phyloP scores from a whole-genome alignment of 768 basidiomycete species.

The Boletus rubropictus region DNA sequence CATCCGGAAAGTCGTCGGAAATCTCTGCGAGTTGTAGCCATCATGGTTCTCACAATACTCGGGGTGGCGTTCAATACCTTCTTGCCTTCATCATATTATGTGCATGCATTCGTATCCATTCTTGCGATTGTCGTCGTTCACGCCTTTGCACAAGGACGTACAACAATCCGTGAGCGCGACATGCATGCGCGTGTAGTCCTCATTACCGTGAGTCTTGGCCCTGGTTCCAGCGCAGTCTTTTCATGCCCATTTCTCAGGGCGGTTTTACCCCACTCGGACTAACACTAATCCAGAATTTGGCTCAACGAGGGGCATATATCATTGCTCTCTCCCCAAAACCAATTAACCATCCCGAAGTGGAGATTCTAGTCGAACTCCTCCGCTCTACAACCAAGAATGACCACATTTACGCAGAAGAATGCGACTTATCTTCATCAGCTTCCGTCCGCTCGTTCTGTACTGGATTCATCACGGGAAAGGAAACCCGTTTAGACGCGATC shows the following conservation, averaged over 20 bases:
- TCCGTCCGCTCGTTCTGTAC: slow-evolving; percentile 68
- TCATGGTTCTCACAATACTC: slow-evolving; percentile 52
- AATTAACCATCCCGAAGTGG: slow-evolving; percentile 41
- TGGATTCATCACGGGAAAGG: slow-evolving; percentile 57
- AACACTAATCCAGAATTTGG: slow-evolving; percentile 59
- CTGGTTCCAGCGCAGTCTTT: background rate
- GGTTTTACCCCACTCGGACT: slow-evolving; percentile 71
- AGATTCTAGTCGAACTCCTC: slow-evolving; percentile 61
- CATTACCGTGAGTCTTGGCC: slow-evolving; percentile 50
- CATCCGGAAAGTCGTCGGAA: background rate
- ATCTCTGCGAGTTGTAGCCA: background rate
- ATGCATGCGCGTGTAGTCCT: slow-evolving; percentile 67
- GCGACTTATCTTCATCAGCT: slow-evolving; percentile 59
- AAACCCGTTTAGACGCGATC: slow-evolving; percentile 70
- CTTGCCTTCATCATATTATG: slow-evolving; percentile 54
- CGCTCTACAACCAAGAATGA: slow-evolving; percentile 69
- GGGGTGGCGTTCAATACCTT: slow-evolving; percentile 35
- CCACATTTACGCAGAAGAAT: slow-evolving; percentile 73
- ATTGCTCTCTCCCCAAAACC: slow-evolving; percentile 66
- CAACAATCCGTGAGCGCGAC: slow-evolving; percentile 68
- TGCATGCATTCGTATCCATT: slow-evolving; percentile 45
- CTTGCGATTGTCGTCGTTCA: slow-evolving; percentile 44
- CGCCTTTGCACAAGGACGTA: slow-evolving; percentile 61
- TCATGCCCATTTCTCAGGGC: slow-evolving; percentile 41
- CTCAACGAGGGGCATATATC: slow-evolving; percentile 71